Conservation (phyloP, 306 rosid species). For the Nissolia schottii region DNA sequence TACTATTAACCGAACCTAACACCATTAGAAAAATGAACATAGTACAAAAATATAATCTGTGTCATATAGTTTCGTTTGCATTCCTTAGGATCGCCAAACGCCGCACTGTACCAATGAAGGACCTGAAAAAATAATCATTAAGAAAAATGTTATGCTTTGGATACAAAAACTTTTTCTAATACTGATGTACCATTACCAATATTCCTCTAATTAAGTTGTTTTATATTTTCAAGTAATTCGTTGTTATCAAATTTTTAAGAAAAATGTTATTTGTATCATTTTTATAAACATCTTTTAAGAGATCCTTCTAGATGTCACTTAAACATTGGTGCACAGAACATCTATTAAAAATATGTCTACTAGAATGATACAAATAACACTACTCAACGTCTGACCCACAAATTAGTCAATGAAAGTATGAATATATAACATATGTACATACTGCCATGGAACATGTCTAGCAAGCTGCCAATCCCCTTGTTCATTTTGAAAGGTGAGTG, state of each 20-base stretch:
- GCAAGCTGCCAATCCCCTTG: slow-evolving; percentile 71
- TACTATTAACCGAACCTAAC: background rate
- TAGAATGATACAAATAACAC: too few species aligned
- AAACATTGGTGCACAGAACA: too few species aligned
- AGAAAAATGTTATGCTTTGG: slow-evolving; percentile 7
- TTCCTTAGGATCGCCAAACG: slow-evolving; percentile 36
- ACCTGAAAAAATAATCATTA: slow-evolving; percentile 35
- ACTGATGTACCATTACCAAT: background rate
- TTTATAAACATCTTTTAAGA: too few species aligned
- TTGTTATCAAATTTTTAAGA: background rate
- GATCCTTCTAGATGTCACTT: too few species aligned
- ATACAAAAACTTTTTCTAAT: background rate
- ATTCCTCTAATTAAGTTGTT: background rate
- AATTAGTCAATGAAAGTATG: background rate
- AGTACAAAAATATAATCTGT: background rate
- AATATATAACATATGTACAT: slow-evolving; percentile 15
- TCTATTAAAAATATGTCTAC: too few species aligned
- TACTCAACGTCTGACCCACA: background rate
- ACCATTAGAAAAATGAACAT: slow-evolving; percentile 18
- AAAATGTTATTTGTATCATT: too few species aligned
- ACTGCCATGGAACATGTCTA: slow-evolving; percentile 78
- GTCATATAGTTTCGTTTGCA: slow-evolving; percentile 1
- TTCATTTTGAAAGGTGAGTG: slow-evolving; percentile 54
- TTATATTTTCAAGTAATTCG: background rate
- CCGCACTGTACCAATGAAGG: slow-evolving; percentile 30